Conservation (phyloP, 768 basidiomycete genomes). For the Macrocybe gigantea region DNA sequence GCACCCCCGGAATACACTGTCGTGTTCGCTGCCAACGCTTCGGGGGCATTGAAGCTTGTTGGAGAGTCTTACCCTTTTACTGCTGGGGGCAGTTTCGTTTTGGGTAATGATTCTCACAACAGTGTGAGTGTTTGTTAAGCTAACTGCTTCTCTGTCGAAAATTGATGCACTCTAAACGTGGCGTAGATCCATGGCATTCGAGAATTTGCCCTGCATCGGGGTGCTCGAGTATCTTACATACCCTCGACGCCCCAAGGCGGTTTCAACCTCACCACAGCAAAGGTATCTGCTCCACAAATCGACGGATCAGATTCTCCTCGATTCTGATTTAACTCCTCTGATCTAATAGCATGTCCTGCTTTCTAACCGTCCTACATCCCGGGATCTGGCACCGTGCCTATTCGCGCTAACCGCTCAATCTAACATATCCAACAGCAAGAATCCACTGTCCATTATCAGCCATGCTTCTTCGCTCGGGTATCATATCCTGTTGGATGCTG, state of each 20-base stretch:
- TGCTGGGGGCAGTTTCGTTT: conserved; percentile 52
- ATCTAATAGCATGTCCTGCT: conserved; percentile 44
- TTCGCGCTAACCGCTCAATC: conserved; percentile 79
- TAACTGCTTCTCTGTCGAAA: not conserved
- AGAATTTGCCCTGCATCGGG: conserved; percentile 54
- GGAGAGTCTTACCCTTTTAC: conserved; percentile 77
- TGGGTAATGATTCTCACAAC: conserved; percentile 78
- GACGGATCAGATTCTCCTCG: conserved; percentile 1
- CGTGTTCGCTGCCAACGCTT: conserved; percentile 77
- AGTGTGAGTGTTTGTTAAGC: conserved; percentile 38
- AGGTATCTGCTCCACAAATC: conserved; percentile 35
- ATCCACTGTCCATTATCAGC: conserved; percentile 54
- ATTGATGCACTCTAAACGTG: not conserved
- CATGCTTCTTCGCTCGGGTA: conserved; percentile 69
- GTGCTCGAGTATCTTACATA: conserved; percentile 59
- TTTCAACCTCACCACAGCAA: conserved; percentile 48
- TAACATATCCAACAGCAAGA: conserved; percentile 76
- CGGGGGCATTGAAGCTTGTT: conserved; percentile 73
- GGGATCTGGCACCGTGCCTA: conserved; percentile 44
- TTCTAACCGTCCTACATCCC: conserved; percentile 39
- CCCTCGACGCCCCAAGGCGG: conserved; percentile 60
- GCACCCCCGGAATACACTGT: conserved; percentile 76
- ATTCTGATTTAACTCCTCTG: conserved; percentile 17
- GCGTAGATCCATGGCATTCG: conserved; percentile 62
- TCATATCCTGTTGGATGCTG: conserved; percentile 73